phyloP scores from a whole-genome alignment of 768 basidiomycete species.

The Trametes villosa region DNA sequence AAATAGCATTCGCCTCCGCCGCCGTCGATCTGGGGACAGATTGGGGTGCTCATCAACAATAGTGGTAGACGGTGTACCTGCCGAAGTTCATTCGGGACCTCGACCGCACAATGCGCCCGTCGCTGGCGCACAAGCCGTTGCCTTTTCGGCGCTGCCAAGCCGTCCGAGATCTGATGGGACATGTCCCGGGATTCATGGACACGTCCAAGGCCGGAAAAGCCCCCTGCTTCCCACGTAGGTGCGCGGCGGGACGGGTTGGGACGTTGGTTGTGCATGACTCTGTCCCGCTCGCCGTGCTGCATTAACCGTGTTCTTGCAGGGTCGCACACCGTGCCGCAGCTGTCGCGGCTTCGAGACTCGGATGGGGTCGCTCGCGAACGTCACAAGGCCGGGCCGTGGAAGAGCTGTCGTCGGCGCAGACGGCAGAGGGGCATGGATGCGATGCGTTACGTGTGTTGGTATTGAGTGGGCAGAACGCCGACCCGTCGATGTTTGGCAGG shows the following conservation, averaged over 20 bases:
- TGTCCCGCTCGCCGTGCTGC: neutral
- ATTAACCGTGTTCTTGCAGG: neutral
- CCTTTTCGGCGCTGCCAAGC: slow-evolving; percentile 16
- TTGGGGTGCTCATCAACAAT: slow-evolving; percentile 6
- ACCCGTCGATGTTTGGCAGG: neutral
- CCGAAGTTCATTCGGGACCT: neutral
- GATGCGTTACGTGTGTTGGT: slow-evolving; percentile 6
- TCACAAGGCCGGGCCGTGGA: neutral
- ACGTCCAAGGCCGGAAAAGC: slow-evolving; percentile 9
- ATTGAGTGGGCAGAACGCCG: neutral
- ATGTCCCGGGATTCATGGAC: slow-evolving; percentile 16
- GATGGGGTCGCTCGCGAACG: no score
- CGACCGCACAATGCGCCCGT: neutral
- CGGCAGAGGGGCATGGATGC: no score
- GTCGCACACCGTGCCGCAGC: neutral
- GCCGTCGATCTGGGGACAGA: slow-evolving; percentile 3
- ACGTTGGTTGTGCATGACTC: neutral
- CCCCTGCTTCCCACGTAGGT: slow-evolving; percentile 7
- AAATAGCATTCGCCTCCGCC: neutral
- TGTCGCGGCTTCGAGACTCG: neutral
- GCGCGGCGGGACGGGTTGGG: neutral
- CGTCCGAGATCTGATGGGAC: slow-evolving; percentile 14
- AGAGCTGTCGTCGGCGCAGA: no score
- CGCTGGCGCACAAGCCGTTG: neutral
- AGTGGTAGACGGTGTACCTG: slow-evolving; percentile 8